Evolutionary conservation across 2,329 filamentous ascomycete genomes (phyloP).

Genomic region (Gnomoniopsis sp.): DNA sequence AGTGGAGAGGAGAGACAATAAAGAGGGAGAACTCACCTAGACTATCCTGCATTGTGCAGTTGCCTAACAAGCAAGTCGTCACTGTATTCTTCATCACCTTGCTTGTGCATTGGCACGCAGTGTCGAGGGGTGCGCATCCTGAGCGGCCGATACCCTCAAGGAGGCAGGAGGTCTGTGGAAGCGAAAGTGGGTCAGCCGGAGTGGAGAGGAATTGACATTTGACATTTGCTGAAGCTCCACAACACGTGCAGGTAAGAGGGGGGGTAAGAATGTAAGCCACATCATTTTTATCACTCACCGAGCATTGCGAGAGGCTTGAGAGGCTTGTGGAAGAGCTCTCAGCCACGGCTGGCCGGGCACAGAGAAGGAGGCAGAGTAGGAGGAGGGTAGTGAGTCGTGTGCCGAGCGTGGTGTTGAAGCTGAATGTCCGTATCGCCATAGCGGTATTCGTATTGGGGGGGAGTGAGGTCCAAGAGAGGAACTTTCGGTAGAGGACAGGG

Average conservation of each 20-base stretch:
- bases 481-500: not conserved
- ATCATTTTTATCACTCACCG: conserved; percentile 4
- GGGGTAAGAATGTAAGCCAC: not conserved
- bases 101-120: conserved; percentile 10
- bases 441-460: not conserved
- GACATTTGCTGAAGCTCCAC: not conserved
- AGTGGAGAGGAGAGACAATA: not conserved
- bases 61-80: conserved; percentile 6
- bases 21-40: conserved; percentile 10
- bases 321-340: not conserved
- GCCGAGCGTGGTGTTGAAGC: not conserved
- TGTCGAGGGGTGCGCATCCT: not conserved
- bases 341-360: not conserved
- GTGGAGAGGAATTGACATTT: not conserved
- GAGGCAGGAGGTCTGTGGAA: conserved; percentile 11
- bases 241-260: too few relatives aligned
- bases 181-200: not conserved
- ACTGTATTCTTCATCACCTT: not conserved
- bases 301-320: conserved; percentile 6
- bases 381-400: not conserved
- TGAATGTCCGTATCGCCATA: not conserved
- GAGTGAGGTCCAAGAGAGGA: not conserved
- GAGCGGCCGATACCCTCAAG: conserved; percentile 5
- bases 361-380: conserved; percentile 3
- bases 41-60: conserved; percentile 14